A percentile compares a stretch with the other conserved stretches of the same genome.
phyloP scores from a whole-genome alignment of 2,329 filamentous ascomycete species.

The Fonsecaea erecta region DNA sequence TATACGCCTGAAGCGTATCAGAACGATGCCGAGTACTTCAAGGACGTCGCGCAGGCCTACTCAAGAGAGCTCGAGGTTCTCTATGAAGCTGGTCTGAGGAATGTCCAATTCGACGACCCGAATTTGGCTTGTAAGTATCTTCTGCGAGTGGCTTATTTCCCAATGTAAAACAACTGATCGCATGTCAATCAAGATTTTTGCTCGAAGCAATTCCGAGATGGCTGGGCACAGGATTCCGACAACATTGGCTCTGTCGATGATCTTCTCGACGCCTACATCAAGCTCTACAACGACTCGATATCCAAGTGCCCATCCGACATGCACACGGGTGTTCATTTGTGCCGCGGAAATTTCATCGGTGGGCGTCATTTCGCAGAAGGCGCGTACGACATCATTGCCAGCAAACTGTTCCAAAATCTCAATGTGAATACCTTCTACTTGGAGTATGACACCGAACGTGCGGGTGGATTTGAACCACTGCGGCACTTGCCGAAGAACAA shows the following conservation, averaged over 20 bases:
- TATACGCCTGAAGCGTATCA: conserved; percentile 62
- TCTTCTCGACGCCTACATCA: conserved; percentile 71
- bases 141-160: background rate
- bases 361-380: conserved; percentile 65
- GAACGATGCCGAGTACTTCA: conserved; percentile 66
- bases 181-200: conserved; percentile 62
- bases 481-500: conserved; percentile 61
- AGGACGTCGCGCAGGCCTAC: conserved; percentile 68
- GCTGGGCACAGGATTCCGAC: conserved; percentile 67
- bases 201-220: conserved; percentile 67
- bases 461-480: conserved; percentile 66
- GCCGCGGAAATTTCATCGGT: conserved; percentile 65
- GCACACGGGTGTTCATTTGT: conserved; percentile 74
- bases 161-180: background rate
- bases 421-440: conserved; percentile 67
- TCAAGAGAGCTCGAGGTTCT: conserved; percentile 64
- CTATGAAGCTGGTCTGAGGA: conserved; percentile 62
- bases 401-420: conserved; percentile 63
- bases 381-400: conserved; percentile 66
- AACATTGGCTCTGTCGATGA: conserved; percentile 69
- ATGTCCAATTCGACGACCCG: conserved; percentile 66
- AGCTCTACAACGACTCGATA: conserved; percentile 71
- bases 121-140: conserved; percentile 61
- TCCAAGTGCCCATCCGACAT: conserved; percentile 65
- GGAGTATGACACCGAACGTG: conserved; percentile 65